Conservation (phyloP, 257 asterid genomes). For the Solanum dulcamara region DNA sequence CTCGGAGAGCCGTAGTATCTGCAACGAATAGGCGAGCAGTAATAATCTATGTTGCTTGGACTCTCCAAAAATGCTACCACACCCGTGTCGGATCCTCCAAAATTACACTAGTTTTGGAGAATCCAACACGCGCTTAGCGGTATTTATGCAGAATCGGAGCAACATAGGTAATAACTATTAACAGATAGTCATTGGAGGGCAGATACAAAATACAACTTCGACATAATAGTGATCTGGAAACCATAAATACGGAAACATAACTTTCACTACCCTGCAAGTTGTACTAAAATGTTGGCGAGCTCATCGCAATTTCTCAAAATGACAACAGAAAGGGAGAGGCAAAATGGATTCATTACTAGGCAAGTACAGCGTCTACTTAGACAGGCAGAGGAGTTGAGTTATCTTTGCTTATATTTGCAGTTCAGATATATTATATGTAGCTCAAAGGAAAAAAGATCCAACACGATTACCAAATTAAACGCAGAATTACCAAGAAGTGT, state of each 20-base stretch:
- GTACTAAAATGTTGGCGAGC: background rate
- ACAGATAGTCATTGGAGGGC: background rate
- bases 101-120: background rate
- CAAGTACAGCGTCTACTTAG: background rate
- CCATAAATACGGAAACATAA: background rate
- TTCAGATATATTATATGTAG: background rate
- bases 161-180: background rate
- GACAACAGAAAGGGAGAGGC: background rate
- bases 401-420: background rate
- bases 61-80: background rate
- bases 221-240: background rate
- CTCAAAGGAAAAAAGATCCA: background rate
- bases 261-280: background rate
- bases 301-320: background rate
- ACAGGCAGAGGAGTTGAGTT: background rate
- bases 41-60: background rate
- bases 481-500: background rate
- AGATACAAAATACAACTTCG: background rate
- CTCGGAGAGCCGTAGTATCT: background rate
- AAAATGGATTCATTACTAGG: background rate
- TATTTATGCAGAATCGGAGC: background rate
- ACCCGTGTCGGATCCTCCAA: background rate
- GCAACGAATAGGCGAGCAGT: background rate
- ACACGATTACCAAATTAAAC: background rate
- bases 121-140: background rate